phyloP scores from a whole-genome alignment of 495 filamentous ascomycete species.

The Glonium stellatum region DNA sequence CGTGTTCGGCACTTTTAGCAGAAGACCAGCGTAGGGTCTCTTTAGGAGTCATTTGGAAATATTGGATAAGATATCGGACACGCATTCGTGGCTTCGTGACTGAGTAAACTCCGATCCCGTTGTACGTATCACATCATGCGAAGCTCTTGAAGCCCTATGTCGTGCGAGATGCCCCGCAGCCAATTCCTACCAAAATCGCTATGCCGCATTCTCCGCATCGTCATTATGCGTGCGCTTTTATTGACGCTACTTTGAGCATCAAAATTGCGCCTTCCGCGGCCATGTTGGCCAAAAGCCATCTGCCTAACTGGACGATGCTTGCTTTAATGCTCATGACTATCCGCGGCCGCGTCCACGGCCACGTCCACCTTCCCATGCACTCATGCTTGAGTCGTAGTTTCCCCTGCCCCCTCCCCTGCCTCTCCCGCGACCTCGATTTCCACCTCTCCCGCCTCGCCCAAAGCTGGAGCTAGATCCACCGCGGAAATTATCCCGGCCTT shows the following conservation, averaged over 20 bases:
- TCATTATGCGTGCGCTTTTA: not conserved
- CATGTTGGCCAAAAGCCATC: too few species aligned
- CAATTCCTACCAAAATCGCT: too few species aligned
- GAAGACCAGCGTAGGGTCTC: too few species aligned
- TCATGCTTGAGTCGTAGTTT: not conserved
- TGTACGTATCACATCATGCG: not conserved
- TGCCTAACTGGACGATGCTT: not conserved
- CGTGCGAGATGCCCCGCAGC: too few species aligned
- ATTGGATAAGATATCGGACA: too few species aligned
- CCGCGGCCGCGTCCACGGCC: not conserved
- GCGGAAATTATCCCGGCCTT: conserved; percentile 5
- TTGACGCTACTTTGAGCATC: too few species aligned
- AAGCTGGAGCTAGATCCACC: conserved; percentile 1
- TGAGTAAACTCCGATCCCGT: not conserved
- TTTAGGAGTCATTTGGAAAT: too few species aligned
- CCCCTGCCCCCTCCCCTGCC: conserved; percentile 7
- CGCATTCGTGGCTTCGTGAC: too few species aligned
- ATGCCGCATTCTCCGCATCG: too few species aligned
- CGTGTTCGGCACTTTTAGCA: not conserved
- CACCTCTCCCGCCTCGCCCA: conserved; percentile 16
- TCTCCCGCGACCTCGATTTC: conserved; percentile 23
- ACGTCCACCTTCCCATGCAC: not conserved
- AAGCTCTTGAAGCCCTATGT: not conserved
- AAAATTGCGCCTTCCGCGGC: too few species aligned
- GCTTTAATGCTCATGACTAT: not conserved